Evolutionary conservation across 352 stramenopile species (phyloP).

Genomic region (Phytophthora colocasiae): DNA sequence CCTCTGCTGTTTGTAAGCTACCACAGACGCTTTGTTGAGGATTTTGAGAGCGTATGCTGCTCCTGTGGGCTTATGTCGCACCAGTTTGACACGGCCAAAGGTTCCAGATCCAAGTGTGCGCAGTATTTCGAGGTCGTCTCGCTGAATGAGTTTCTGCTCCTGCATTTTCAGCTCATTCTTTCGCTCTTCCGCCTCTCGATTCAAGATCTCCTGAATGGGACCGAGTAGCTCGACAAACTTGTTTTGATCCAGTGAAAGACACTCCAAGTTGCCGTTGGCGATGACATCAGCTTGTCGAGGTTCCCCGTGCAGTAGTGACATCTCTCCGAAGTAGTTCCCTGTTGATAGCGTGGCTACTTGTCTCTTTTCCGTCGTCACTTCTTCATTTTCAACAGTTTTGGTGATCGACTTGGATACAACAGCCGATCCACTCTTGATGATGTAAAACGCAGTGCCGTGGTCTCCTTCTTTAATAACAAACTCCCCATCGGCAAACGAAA

Average conservation of each 20-base stretch:
- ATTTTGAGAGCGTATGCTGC: constrained; percentile 94
- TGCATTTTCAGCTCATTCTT: constrained; percentile 43
- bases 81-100: constrained; percentile 95
- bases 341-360: constrained; percentile 68
- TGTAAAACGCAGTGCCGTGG: constrained; percentile 76
- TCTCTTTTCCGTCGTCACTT: constrained; percentile 21
- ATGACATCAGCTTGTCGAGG: constrained; percentile 73
- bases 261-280: constrained; percentile 81
- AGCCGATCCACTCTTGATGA: constrained; percentile 79
- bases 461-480: constrained; percentile 77
- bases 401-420: constrained; percentile 56
- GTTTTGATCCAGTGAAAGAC: constrained; percentile 85
- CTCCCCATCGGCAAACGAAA: constrained; percentile 63
- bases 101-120: constrained; percentile 94
- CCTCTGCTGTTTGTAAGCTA: constrained; percentile 95
- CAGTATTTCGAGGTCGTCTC: constrained; percentile 85
- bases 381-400: constrained; percentile 34
- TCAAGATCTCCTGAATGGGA: constrained; percentile 75
- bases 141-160: constrained; percentile 46
- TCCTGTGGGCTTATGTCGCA: constrained; percentile 79
- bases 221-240: constrained; percentile 90
- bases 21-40: constrained; percentile 94
- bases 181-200: constrained; percentile 69
- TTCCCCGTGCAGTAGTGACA: constrained; percentile 72
- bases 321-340: constrained; percentile 75